Evolutionary conservation across 2,329 filamentous ascomycete genomes (phyloP).

Genomic region (Cordyceps tenuipes): DNA sequence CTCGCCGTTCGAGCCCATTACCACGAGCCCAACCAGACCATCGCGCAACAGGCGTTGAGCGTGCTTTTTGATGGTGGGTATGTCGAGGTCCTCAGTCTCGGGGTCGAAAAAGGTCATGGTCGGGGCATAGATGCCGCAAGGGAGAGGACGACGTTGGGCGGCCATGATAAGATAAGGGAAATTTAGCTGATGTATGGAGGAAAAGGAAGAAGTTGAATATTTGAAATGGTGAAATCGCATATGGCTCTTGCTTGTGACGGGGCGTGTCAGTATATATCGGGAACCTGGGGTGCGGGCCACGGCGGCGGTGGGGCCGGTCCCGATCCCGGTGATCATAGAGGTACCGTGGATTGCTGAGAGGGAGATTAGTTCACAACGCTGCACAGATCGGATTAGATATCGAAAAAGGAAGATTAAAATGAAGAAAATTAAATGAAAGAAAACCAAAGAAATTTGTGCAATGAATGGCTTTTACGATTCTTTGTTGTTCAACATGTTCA

Average conservation of each 20-base stretch:
- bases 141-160: constrained; percentile 47
- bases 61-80: constrained; percentile 70
- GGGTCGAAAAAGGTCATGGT: constrained; percentile 88
- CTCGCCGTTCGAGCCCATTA: constrained; percentile 87
- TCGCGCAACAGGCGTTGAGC: constrained; percentile 68
- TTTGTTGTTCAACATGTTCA: too few species aligned
- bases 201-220: not conserved
- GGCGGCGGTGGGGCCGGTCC: constrained; percentile 6
- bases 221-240: not conserved
- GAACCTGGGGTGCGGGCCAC: not conserved
- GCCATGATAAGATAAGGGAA: constrained; percentile 14
- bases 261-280: not conserved
- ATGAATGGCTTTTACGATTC: too few species aligned
- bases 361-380: not conserved
- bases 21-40: constrained; percentile 73
- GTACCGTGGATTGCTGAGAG: not conserved
- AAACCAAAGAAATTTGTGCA: too few species aligned
- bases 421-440: not conserved
- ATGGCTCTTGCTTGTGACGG: not conserved
- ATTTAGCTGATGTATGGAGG: not conserved
- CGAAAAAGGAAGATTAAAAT: not conserved
- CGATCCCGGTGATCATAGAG: not conserved
- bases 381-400: not conserved
- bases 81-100: constrained; percentile 76
- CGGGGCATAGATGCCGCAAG: constrained; percentile 77